These are phyloP conservation scores for Chionographis japonica DNA, from an alignment of 106 monocot genomes.

Conservation along the genomic window DNA sequence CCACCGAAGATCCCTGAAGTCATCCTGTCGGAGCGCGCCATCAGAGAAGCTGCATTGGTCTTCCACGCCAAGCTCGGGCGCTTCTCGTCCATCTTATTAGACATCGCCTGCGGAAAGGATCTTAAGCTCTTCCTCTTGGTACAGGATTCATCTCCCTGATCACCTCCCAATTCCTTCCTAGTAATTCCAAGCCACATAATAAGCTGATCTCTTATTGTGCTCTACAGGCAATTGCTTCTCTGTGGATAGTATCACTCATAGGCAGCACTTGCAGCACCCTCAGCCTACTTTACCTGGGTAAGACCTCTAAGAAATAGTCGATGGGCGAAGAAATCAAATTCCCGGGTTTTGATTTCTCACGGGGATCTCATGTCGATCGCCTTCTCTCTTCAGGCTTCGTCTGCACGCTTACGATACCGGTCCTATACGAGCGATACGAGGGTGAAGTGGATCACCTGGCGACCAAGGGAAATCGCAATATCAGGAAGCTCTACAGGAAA, in stretches of 20 bases:
- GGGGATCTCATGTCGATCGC: background rate
- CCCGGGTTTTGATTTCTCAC: background rate
- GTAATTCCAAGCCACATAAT: background rate
- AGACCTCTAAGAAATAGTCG: background rate
- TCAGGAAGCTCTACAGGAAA: slow-evolving; percentile 20
- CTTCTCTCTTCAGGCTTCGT: slow-evolving; percentile 7
- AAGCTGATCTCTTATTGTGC: background rate
- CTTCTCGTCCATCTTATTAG: slow-evolving; percentile 24
- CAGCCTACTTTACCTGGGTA: slow-evolving; percentile 53
- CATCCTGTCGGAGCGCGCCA: slow-evolving; percentile 37
- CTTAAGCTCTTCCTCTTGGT: slow-evolving; percentile 58
- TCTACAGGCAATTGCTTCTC: slow-evolving; percentile 33
- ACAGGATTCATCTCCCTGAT: background rate
- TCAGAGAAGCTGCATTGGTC: slow-evolving; percentile 23
- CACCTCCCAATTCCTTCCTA: background rate
- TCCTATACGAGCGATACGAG: slow-evolving; percentile 40
- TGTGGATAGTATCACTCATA: slow-evolving; percentile 53
- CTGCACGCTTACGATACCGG: slow-evolving; percentile 20
- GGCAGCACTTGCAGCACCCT: slow-evolving; percentile 45
- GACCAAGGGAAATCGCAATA: slow-evolving; percentile 11
- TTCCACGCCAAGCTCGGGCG: slow-evolving; percentile 27
- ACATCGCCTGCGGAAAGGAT: slow-evolving; percentile 64
- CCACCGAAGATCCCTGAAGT: slow-evolving; percentile 57
- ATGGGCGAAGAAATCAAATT: background rate
- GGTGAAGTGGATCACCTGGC: slow-evolving; percentile 28